A percentile compares a stretch with the other conserved stretches of the same genome.
These are phyloP conservation scores for Ramicandelaber brevisporus DNA, from an alignment of 192 early-diverging fungal genomes.

Conservation along the genomic window DNA sequence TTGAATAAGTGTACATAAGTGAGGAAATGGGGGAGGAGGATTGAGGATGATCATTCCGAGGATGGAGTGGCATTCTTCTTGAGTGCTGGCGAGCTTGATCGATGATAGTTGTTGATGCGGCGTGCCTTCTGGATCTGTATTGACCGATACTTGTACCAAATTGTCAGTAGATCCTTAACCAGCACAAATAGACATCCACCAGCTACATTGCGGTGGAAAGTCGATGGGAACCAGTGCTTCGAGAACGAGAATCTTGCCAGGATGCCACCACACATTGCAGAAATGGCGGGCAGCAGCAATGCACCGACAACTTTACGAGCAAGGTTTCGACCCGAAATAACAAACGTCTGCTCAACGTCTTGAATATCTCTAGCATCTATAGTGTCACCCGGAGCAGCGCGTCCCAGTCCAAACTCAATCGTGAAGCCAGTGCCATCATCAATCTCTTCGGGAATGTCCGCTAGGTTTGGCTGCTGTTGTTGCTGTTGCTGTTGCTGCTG, in stretches of 20 bases:
- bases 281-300: slow-evolving; percentile 33
- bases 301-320: slow-evolving; percentile 34
- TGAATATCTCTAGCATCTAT: too few relatives aligned
- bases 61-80: too few relatives aligned
- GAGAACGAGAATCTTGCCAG: slow-evolving; percentile 20
- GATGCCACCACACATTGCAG: slow-evolving; percentile 27
- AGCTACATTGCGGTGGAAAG: slow-evolving; percentile 21
- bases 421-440: slow-evolving; percentile 2
- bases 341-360: slow-evolving; percentile 23
- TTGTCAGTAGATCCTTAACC: slow-evolving; percentile 26
- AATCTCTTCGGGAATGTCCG: background rate
- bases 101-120: too few relatives aligned
- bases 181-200: slow-evolving; percentile 28
- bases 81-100: too few relatives aligned
- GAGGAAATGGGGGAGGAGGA: too few relatives aligned
- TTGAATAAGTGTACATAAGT: too few relatives aligned
- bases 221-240: slow-evolving; percentile 16
- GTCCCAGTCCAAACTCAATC: slow-evolving; percentile 3
- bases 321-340: slow-evolving; percentile 21
- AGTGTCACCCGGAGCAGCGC: too few relatives aligned
- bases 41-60: too few relatives aligned
- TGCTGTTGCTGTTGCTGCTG: slow-evolving; percentile 3
- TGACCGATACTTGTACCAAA: slow-evolving; percentile 28
- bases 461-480: slow-evolving; percentile 1
- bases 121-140: too few relatives aligned